Evolutionary conservation across 768 basidiomycete species (phyloP), one percentile per base, ranked within the genome.

Genomic region (Austroboletus eburneus): DNA sequence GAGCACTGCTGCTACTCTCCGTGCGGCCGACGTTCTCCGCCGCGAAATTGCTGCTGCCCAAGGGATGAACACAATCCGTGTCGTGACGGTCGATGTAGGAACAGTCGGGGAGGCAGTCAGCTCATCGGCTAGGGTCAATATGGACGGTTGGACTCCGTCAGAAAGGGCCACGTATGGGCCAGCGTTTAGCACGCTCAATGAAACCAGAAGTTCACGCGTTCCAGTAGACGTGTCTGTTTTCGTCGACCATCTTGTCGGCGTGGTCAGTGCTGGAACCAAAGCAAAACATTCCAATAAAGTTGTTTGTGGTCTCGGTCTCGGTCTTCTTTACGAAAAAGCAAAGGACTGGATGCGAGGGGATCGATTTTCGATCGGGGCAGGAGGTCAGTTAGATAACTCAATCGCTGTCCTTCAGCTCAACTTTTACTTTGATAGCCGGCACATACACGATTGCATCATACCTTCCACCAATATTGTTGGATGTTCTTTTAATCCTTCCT

Each of bases 41-140:
- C 71, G 87, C 18, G 90, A 91, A 68, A 78, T 85, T 5, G 79
- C 80, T 46, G 69, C 74, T 2, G 81, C 86, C 72, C 77, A 73
- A 58, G 80, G 81, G 54, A 79, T 88, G 87, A 45, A 69, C 5
- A 41, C 43, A 13, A 54, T 53, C 46, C 59, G 78, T 52, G 74
- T 91, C 16, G 79, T 87, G 51, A 73, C 80, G 9, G 76, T 85
- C 4, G 88, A 91, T 59, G 85, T 91, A 29, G 90, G 90, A 20
- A 61, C 72, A 5, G 72, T 88, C 38, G 58, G 58, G 27, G 90
- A 89, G 21, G 62, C 72, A 5, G 72, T 88, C 38, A 57, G 58
- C 27, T 38, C 48, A 45, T 35, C 43, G 30, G 45, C 68, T 33
- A 60, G 72, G 25, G 70, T 71, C 58, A 68, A 77, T 3, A 86